Percentiles rank a stretch among this genome's conserved stretches.
phyloP scores from a whole-genome alignment of 768 basidiomycete genomes.

The Harrya chromipes region DNA sequence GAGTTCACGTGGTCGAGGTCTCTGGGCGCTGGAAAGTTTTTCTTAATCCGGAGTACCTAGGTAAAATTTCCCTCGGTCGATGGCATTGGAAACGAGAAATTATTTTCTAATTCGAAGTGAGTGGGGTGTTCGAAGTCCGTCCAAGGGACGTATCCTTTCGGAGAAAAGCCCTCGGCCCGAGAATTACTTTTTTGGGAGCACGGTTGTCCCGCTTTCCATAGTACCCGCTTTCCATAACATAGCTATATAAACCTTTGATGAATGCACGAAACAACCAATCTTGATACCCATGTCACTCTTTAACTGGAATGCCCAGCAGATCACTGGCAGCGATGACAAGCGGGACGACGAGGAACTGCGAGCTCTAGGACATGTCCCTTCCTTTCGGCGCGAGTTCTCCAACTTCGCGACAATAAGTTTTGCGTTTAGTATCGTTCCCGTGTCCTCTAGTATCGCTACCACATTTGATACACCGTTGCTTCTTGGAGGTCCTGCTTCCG shows the following conservation, averaged over 20 bases:
- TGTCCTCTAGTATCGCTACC: slow-evolving; percentile 36
- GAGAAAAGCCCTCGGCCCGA: no score
- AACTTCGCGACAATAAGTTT: slow-evolving; percentile 36
- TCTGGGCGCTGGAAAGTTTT: no score
- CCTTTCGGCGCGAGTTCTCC: slow-evolving; percentile 44
- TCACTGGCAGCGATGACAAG: background rate
- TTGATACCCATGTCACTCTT: slow-evolving; percentile 5
- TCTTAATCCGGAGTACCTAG: no score
- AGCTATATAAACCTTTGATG: background rate
- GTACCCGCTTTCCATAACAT: no score
- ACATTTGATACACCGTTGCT: slow-evolving; percentile 38
- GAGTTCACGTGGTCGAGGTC: no score
- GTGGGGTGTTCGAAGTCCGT: no score
- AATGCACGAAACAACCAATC: background rate
- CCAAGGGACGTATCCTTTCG: no score
- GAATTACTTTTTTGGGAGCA: no score
- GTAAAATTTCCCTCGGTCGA: no score
- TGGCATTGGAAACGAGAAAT: no score
- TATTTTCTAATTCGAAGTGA: no score
- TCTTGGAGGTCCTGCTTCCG: slow-evolving; percentile 35
- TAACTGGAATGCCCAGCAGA: background rate
- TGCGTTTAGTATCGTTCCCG: slow-evolving; percentile 33
- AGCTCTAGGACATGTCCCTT: slow-evolving; percentile 30
- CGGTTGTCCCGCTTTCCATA: no score
- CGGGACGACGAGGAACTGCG: slow-evolving; percentile 22